Base-by-base conservation (phyloP, 2,329 filamentous ascomycete species). In the Berkeleyomyces rouxiae region DNA sequence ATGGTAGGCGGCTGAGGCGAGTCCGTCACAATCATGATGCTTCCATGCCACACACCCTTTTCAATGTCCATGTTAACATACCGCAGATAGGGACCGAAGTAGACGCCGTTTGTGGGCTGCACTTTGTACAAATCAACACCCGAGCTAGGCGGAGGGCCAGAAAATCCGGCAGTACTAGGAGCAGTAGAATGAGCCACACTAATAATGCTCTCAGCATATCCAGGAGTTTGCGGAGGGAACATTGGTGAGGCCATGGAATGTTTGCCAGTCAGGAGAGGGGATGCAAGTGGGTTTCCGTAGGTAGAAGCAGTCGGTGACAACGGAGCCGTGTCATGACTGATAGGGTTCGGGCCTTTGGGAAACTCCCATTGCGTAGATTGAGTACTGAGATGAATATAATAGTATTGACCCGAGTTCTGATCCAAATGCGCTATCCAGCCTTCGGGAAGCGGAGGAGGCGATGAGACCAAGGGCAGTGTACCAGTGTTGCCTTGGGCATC, bases 341-440 rank as follows among this genome's bases (percentile, higher is more conserved):
- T 79, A 0, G 92, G 92, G 33, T 90, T 96, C 0, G 91, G 91
- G 0, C 92, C 92, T 74, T 96, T 97, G 37, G 93, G 93, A 68
- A 97, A 97, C 70, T 99, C 93, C 93, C 93, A 99, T 71, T 99
- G 93, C 0, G 93, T 99, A 2, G 91, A 90, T 71, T 97, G 93
- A 0, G 89, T 91, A 1, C 91, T 88, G 39, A 99, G 79, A 72
- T 99, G 93, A 65, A 99, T 99, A 70, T 99, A 99, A 73, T 99
- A 99, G 74, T 97, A 99, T 71, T 97, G 92, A 1, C 93, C 93
- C 1, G 92, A 97, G 70, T 88, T 96, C 67, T 90, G 88, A 71
- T 99, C 93, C 3, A 97, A 79, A 72, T 97, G 93, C 23, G 93
- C 90, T 70, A 99, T 97, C 93, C 93, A 99, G 42, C 93, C 93